Base-by-base conservation (phyloP, 1,284 basidiomycete species). In the Malassezia cuniculi region DNA sequence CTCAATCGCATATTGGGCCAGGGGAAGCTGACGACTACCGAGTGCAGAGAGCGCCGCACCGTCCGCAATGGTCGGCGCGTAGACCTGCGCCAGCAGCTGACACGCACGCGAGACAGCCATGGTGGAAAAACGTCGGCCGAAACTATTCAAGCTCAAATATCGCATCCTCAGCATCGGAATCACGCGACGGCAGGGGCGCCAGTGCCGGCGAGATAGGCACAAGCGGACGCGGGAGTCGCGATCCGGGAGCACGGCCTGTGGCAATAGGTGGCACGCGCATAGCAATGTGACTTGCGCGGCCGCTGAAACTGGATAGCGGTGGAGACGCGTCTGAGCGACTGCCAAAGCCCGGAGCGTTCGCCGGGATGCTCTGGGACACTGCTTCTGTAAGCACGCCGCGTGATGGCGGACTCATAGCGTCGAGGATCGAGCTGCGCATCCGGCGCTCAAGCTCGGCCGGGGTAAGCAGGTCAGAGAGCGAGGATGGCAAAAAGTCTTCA, bases 401-500 rank as follows among this genome's bases (percentile, higher is more conserved):
- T 18, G 49, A 51, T 22, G 46, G 41, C 22, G 52, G 50, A 1
- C 44, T 32, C 18, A 22, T 16, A 7, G 42, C 21, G 14, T 43
- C 36, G 11, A 48, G 47, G 16, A 42, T 26, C n/a, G n/a, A n/a
- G 24, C 46, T 52, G 14, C 54, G 51, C 28, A 41, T 31, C 11
- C 61, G 37, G 1, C 62, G 52, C 30, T 65, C 59, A 25, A 63
- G 49, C 47, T 66, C 64, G 4, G 58, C 58, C 3, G 62, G 62
- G 10, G 64, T 66, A 3, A 66, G 45, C 31, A 66, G 46, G 22
- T 66, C 64, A 4, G 55, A 59, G 4, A 66, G 45, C 22, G 55
- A 58, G 7, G 64, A 66, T 2, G 64, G 64, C 26, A 66, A 21
- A 31, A 66, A 66, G 39, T 60, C 62, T 31, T 93, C 85, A 36